phyloP scores from a whole-genome alignment of 2,329 filamentous ascomycete genomes.

The Paecilomyces formosus region DNA sequence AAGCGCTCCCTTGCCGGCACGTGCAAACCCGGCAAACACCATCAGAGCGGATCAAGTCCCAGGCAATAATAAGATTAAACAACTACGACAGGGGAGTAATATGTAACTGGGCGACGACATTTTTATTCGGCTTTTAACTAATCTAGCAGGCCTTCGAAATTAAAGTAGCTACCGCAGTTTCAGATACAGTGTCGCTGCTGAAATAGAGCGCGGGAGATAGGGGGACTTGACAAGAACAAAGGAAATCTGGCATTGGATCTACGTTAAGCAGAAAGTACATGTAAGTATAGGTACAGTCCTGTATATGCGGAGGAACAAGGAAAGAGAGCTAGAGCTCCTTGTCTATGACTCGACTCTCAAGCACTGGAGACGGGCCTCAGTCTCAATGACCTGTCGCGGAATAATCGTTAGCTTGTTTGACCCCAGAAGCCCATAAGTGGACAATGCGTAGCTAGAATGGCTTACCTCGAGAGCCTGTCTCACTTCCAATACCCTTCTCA shows the following conservation, averaged over 20 bases:
- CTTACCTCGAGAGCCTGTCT: slow-evolving; percentile 91
- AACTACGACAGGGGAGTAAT: no score
- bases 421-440: background rate
- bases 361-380: slow-evolving; percentile 83
- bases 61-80: background rate
- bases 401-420: slow-evolving; percentile 9
- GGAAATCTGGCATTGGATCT: slow-evolving; percentile 32
- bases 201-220: background rate
- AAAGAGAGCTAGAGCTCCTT: background rate
- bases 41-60: background rate
- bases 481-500: slow-evolving; percentile 86
- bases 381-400: slow-evolving; percentile 65
- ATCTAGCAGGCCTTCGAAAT: background rate
- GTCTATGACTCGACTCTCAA: slow-evolving; percentile 62
- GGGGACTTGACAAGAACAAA: slow-evolving; percentile 3
- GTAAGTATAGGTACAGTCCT: slow-evolving; percentile 34
- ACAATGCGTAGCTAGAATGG: slow-evolving; percentile 15
- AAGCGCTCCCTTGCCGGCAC: background rate
- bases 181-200: background rate
- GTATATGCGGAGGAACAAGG: slow-evolving; percentile 15
- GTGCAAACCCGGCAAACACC: slow-evolving; percentile 18
- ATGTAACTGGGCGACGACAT: background rate
- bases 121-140: background rate
- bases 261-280: slow-evolving; percentile 16
- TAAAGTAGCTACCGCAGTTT: background rate